A percentile compares a stretch with the other conserved stretches of the same genome.
phyloP scores from a whole-genome alignment of 2,329 filamentous ascomycete species.

The Cladophialophora yegresii region DNA sequence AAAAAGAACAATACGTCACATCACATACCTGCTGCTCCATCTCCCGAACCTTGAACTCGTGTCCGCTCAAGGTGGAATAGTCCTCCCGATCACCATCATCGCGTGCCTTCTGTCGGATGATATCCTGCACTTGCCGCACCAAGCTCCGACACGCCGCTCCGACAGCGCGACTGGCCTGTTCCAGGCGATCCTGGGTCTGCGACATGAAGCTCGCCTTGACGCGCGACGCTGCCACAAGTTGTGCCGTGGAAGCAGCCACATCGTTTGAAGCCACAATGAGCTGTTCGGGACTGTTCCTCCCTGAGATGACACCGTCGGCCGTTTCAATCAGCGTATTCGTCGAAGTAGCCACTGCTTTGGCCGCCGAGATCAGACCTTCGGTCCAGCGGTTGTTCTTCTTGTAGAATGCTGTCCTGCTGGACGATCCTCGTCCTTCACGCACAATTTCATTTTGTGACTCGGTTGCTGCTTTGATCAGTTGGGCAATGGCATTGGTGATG shows the following conservation, averaged over 20 bases:
- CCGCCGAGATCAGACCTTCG: conserved; percentile 92
- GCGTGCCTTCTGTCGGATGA: conserved; percentile 83
- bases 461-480: conserved; percentile 92
- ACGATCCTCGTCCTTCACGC: conserved; percentile 82
- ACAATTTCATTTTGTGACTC: conserved; percentile 95
- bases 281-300: conserved; percentile 91
- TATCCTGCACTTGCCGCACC: conserved; percentile 88
- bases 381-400: conserved; percentile 99
- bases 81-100: conserved; percentile 80
- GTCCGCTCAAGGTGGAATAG: conserved; percentile 81
- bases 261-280: conserved; percentile 97
- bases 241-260: conserved; percentile 91
- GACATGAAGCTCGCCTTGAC: conserved; percentile 99
- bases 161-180: conserved; percentile 89
- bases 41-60: conserved; percentile 97
- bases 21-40: conserved; percentile 96
- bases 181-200: conserved; percentile 89
- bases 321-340: conserved; percentile 98
- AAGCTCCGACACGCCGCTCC: conserved; percentile 82
- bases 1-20: conserved; percentile 14
- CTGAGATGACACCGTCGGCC: conserved; percentile 89
- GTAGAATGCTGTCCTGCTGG: conserved; percentile 91
- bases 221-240: conserved; percentile 90
- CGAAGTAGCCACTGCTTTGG: conserved; percentile 89
- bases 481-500: conserved; percentile 89